Conservation (phyloP, 805 yeast species). For the Saccharomycopsis javanensis region DNA sequence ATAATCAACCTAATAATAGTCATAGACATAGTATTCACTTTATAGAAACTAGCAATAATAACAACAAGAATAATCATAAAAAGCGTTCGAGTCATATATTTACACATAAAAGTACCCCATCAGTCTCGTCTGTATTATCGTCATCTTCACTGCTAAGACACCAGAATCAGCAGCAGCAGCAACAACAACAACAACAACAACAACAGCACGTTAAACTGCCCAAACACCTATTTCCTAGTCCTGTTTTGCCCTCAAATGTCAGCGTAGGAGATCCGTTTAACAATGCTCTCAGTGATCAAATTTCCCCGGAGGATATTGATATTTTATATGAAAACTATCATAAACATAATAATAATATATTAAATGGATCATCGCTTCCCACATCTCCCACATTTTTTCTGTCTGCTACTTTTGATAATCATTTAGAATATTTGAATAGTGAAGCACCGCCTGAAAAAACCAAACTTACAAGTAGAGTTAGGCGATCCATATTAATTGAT, state of each 20-base stretch:
- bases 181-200: background rate
- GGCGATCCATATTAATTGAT: slow-evolving; percentile 15
- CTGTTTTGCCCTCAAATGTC: background rate
- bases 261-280: background rate
- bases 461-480: slow-evolving; percentile 8
- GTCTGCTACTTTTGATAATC: slow-evolving; percentile 11
- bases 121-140: background rate
- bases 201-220: background rate
- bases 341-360: background rate
- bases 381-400: slow-evolving; percentile 14
- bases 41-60: background rate
- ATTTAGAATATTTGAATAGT: background rate
- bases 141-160: background rate
- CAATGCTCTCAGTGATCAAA: background rate
- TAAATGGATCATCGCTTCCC: slow-evolving; percentile 2
- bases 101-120: background rate
- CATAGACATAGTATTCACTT: background rate
- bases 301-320: background rate
- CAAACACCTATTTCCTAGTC: background rate
- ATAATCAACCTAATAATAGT: background rate
- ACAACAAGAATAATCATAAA: background rate
- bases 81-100: background rate
- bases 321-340: background rate
- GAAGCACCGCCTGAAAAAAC: slow-evolving; percentile 7
- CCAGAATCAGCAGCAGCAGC: background rate